These are phyloP conservation scores for Aspergillus cejpii DNA, from an alignment of 2,329 filamentous ascomycete species.

Conservation along the genomic window DNA sequence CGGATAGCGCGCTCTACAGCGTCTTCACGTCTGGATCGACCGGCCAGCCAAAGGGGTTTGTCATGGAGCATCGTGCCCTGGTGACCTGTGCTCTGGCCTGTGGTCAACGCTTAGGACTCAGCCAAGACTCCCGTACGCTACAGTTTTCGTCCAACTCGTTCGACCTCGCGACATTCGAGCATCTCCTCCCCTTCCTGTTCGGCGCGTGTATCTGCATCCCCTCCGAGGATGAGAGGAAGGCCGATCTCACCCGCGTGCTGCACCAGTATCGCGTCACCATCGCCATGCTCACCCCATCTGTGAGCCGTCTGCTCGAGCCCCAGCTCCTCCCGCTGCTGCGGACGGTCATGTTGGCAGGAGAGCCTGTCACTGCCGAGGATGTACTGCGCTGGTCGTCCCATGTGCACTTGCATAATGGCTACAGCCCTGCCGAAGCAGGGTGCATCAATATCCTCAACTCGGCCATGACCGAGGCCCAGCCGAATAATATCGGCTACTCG, in stretches of 20 bases:
- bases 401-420: conserved; percentile 2
- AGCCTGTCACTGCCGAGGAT: not conserved
- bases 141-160: conserved; percentile 33
- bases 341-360: not conserved
- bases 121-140: conserved; percentile 32
- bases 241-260: not conserved
- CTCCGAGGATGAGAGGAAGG: conserved; percentile 5
- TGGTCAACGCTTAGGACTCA: not conserved
- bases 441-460: not conserved
- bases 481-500: not conserved
- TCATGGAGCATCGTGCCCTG: not conserved
- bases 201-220: conserved; percentile 11
- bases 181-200: conserved; percentile 6
- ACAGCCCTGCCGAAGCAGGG: not conserved
- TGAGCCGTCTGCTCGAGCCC: conserved; percentile 1
- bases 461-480: not conserved
- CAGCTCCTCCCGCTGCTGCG: not conserved
- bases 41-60: not conserved
- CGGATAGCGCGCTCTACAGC: not conserved
- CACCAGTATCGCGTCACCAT: not conserved
- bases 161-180: conserved; percentile 41
- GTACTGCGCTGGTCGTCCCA: not conserved
- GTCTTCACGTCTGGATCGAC: not conserved
- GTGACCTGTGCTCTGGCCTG: not conserved
- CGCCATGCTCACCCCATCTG: conserved; percentile 3